phyloP scores from a whole-genome alignment of 345 rosid species.

The Syzygium jambos region DNA sequence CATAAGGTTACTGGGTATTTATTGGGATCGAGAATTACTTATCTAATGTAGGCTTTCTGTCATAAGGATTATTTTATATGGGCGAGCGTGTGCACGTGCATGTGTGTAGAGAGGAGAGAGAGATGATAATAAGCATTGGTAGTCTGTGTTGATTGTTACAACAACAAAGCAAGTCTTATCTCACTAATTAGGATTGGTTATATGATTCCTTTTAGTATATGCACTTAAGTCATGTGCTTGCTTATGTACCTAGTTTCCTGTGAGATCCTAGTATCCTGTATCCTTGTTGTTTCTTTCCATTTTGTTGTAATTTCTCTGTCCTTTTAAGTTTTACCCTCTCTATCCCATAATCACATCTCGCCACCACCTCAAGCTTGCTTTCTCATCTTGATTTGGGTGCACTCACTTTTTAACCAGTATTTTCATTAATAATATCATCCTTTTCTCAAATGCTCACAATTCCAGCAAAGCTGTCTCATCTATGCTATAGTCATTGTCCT shows the following conservation, averaged over 20 bases:
- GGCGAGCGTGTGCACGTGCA: not conserved
- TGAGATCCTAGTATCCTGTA: not conserved
- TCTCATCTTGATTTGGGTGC: not conserved
- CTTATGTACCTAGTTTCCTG: not conserved
- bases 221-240: not conserved
- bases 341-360: not conserved
- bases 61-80: not conserved
- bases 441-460: not conserved
- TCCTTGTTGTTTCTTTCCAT: not conserved
- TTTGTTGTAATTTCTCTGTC: not conserved
- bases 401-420: not conserved
- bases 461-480: not conserved
- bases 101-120: not conserved
- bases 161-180: not conserved
- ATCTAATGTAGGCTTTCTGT: not conserved
- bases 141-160: not conserved
- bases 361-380: not conserved
- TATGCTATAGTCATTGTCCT: not conserved
- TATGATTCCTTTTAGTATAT: not conserved
- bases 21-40: not conserved
- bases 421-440: not conserved
- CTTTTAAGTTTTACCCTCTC: not conserved
- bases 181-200: not conserved
- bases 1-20: not conserved
- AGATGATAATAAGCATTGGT: not conserved